Evolutionary conservation across 2,329 filamentous ascomycete species (phyloP).

Genomic region (Exophiala sp.): DNA sequence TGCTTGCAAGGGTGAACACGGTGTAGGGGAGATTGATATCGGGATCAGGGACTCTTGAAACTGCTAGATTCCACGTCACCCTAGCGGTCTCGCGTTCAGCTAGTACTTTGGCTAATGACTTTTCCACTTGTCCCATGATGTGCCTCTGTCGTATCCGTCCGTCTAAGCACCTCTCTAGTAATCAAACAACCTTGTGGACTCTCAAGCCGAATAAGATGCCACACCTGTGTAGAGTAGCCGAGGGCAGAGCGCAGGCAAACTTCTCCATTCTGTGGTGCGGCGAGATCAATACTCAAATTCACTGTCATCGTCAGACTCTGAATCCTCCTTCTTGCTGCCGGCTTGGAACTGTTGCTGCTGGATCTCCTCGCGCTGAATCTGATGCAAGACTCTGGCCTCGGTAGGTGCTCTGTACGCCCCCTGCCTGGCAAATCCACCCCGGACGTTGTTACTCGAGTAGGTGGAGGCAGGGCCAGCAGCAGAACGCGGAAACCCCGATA

Average conservation of each 20-base stretch:
- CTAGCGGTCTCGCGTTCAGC: no score
- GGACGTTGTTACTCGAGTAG: neutral
- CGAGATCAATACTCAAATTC: neutral
- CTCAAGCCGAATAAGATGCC: neutral
- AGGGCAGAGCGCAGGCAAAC: neutral
- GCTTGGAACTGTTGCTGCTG: conserved; percentile 3
- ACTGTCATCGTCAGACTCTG: neutral
- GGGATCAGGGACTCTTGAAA: no score
- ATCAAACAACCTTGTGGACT: conserved; percentile 1
- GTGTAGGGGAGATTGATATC: no score
- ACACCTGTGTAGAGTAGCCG: neutral
- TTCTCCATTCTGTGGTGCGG: neutral
- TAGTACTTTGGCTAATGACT: no score
- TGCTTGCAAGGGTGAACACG: no score
- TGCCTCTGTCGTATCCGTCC: no score
- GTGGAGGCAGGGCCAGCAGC: neutral
- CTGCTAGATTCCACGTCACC: no score
- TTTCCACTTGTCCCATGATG: no score
- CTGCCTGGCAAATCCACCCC: conserved; percentile 4
- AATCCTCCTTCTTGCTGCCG: neutral
- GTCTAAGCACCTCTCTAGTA: no score
- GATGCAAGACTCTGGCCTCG: conserved; percentile 6
- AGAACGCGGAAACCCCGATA: neutral
- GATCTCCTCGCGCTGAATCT: conserved; percentile 12
- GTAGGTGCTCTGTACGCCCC: conserved; percentile 11